Evolutionary conservation across 148 eudicot species (phyloP).

Genomic region (Cornus controversa): DNA sequence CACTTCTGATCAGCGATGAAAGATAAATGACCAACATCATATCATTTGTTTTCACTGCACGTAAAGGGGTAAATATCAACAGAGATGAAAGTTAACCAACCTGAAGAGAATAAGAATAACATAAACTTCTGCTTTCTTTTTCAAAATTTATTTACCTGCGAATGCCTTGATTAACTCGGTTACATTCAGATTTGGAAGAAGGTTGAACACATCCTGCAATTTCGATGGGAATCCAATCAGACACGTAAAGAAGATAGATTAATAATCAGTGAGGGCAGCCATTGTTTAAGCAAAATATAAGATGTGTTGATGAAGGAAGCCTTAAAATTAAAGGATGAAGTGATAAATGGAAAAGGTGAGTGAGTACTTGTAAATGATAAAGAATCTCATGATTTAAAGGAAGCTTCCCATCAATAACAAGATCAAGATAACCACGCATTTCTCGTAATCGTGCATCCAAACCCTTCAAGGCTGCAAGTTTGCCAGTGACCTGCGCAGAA

Average conservation of each 20-base stretch:
- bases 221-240: neutral
- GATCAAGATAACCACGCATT: conserved; percentile 89
- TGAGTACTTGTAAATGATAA: conserved; percentile 84
- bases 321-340: neutral
- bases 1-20: conserved; percentile 85
- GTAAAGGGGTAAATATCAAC: neutral
- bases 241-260: neutral
- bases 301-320: neutral
- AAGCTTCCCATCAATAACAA: conserved; percentile 77
- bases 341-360: neutral
- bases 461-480: conserved; percentile 94
- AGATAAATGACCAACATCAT: conserved; percentile 94
- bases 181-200: conserved; percentile 86
- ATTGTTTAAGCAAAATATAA: neutral
- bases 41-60: conserved; percentile 86
- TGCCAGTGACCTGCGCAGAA: conserved; percentile 78
- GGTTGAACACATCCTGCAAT: conserved; percentile 90
- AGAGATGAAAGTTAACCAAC: conserved; percentile 1
- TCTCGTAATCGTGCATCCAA: conserved; percentile 84
- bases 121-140: neutral
- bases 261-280: neutral
- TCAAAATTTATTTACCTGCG: conserved; percentile 45
- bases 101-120: neutral
- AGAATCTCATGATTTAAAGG: conserved; percentile 93
- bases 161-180: conserved; percentile 80